phyloP scores from a whole-genome alignment of 176 grass and related monocot genomes.

The Oryza coarctata region DNA sequence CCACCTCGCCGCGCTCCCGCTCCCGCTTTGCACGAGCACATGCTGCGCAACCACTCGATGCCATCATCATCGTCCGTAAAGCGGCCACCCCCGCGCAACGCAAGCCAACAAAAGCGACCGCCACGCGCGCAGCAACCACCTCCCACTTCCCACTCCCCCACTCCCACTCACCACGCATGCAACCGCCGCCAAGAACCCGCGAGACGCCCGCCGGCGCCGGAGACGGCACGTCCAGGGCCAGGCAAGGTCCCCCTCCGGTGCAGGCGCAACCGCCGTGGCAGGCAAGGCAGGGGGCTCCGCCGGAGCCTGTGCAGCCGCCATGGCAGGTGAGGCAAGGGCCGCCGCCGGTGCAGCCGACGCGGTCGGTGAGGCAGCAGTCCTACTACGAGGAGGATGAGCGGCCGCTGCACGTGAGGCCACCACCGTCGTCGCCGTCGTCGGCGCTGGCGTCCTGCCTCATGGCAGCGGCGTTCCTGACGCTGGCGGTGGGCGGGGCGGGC shows the following conservation, averaged over 20 bases:
- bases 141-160: neutral
- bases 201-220: neutral
- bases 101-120: neutral
- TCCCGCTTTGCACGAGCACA: neutral
- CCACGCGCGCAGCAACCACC: neutral
- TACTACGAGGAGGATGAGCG: neutral
- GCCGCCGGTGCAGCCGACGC: neutral
- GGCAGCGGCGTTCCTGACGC: constrained; percentile 56
- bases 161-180: neutral
- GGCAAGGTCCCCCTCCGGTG: neutral
- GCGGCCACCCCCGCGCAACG: neutral
- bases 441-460: constrained; percentile 60
- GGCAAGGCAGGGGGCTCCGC: no score
- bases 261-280: no score
- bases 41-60: neutral
- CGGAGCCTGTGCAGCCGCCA: no score
- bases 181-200: neutral
- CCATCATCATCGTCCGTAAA: neutral
- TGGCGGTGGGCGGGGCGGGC: constrained; percentile 18
- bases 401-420: neutral
- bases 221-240: neutral
- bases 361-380: neutral
- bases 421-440: neutral
- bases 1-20: neutral
- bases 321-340: no score